phyloP scores from a whole-genome alignment of 169 alveolate species.

The Plasmodium gonderi region DNA sequence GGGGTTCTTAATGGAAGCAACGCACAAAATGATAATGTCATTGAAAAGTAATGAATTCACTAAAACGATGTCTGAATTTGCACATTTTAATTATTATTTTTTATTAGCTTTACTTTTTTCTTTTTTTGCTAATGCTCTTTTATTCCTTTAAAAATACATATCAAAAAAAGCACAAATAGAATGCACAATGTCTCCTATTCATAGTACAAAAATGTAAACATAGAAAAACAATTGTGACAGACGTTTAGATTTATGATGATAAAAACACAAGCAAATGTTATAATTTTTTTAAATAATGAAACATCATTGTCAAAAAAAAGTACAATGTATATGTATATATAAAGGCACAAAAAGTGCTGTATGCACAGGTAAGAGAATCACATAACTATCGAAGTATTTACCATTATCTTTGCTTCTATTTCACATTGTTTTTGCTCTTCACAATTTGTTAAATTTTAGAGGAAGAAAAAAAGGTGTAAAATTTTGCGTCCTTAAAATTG shows the following conservation, averaged over 20 bases:
- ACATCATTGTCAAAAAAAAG: background rate
- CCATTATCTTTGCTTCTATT: background rate
- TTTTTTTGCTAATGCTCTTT: background rate
- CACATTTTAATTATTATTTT: background rate
- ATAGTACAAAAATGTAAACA: background rate
- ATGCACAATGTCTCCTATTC: background rate
- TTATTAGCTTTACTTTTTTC: background rate
- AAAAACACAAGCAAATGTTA: background rate
- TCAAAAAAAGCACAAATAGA: background rate
- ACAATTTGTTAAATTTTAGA: background rate
- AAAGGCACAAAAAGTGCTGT: conserved; percentile 3
- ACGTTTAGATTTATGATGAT: background rate
- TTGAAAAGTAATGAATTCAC: background rate
- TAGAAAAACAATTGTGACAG: background rate
- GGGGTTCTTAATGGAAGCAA: background rate
- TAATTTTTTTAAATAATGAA: background rate
- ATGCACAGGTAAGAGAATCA: background rate
- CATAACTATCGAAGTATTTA: background rate
- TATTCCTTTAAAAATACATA: background rate
- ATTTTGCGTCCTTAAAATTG: background rate
- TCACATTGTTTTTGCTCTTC: background rate
- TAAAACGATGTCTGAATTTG: background rate
- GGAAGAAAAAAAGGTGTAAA: background rate
- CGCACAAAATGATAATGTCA: background rate
- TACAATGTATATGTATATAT: background rate